These are phyloP conservation scores for Borealophlyctis nickersoniae DNA, from an alignment of 192 early-diverging fungal species.

Conservation along the genomic window DNA sequence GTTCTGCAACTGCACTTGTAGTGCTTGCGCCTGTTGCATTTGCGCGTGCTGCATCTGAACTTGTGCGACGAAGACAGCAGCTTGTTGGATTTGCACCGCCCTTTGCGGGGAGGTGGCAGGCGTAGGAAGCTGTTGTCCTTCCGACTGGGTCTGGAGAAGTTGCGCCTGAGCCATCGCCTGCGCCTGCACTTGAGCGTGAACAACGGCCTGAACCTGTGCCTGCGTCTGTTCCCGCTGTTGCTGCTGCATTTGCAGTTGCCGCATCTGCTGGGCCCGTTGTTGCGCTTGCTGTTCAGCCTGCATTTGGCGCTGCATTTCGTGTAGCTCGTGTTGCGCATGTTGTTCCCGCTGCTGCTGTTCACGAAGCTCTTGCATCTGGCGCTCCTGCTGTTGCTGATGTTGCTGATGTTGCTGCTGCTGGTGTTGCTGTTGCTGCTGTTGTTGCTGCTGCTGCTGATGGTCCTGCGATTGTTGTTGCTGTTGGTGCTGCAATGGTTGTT, in stretches of 20 bases:
- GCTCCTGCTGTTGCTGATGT: neutral
- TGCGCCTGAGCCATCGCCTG: neutral
- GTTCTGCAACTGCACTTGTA: neutral
- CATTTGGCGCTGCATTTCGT: neutral
- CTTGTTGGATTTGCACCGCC: neutral
- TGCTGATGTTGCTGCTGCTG: neutral
- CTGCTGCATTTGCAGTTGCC: neutral
- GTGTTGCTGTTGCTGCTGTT: neutral
- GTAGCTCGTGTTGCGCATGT: neutral
- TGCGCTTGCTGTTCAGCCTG: neutral
- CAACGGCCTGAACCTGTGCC: neutral
- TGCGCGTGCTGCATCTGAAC: slow-evolving; percentile 1
- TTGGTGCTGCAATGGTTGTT: neutral
- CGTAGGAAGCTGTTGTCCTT: neutral
- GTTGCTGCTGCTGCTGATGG: neutral
- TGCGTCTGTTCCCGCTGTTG: neutral
- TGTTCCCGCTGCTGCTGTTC: too few species aligned
- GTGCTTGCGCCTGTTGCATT: neutral
- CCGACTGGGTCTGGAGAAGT: neutral
- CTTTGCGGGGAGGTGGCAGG: neutral
- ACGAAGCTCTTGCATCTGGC: neutral
- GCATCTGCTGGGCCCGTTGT: neutral
- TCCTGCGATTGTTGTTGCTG: neutral
- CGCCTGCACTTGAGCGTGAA: neutral
- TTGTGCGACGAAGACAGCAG: neutral